Conservation (phyloP, 192 early-diverging fungal species). For the Coemansia reversa region DNA sequence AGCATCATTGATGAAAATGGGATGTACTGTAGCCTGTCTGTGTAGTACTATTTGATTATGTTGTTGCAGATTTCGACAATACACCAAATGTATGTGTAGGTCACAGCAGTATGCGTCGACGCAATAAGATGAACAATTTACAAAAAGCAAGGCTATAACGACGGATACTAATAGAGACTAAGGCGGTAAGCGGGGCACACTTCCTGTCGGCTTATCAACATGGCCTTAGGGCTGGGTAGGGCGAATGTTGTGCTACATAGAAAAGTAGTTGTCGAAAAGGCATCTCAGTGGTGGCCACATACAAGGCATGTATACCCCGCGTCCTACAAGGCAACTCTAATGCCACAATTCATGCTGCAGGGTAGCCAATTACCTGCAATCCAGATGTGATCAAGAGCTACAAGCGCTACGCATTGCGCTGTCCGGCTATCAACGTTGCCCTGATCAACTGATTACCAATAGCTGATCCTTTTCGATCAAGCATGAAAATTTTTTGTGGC, state of each 20-base stretch:
- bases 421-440: no score
- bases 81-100: neutral
- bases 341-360: slow-evolving; percentile 1
- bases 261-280: neutral
- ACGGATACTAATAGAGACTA: neutral
- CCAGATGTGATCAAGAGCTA: neutral
- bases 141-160: neutral
- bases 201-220: neutral
- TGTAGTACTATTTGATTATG: neutral
- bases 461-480: neutral
- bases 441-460: neutral
- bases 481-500: slow-evolving; percentile 7
- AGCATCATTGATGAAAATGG: slow-evolving; percentile 50
- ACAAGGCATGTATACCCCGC: neutral
- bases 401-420: no score
- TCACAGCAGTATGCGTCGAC: no score
- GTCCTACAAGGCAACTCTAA: neutral
- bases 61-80: neutral
- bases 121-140: neutral
- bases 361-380: neutral
- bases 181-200: neutral
- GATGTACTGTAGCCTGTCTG: no score
- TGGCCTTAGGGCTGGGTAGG: neutral
- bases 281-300: neutral
- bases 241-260: neutral